Evolutionary conservation across 192 early-diverging fungal genomes (phyloP), one percentile per base, ranked within the genome.

Genomic region (Gaertneriomyces semiglobifer): DNA sequence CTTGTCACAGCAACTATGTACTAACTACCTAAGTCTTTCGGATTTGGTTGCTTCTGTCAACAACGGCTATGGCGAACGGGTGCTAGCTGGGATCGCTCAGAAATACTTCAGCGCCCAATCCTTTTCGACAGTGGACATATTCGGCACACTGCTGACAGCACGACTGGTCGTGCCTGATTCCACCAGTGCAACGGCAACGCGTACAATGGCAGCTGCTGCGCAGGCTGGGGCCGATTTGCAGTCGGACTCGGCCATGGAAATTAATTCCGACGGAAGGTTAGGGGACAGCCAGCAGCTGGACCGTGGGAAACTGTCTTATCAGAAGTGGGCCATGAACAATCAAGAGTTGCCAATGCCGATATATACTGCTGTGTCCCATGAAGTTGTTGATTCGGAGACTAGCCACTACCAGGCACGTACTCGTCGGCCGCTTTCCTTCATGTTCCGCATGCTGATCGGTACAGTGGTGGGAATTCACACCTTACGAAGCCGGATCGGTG

Each of bases 381-480:
- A 60, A 7, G 44, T 20, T 25, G 58, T 19, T 38, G 3, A 58
- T 6, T 20, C 12, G 5, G 62, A 63, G 12, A n/a, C 12, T 55
- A 18, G 50, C 50, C 50, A 18, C n/a, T 52, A n/a, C 14, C 18
- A 6, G 4, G 57, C 57, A 58, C 25, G 25, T 33, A 33, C 25
- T 33, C 25, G 25, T 33, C 25, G 0, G 25, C 25, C 25, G 25
- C 25, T 33, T 33, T 33, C 25, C 25, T 33, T 33, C 25, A 33
- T 33, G 25, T 33, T 33, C 25, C 25, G 25, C 25, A 33, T 33
- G 25, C 25, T 33, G 25, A 33, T 33, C 2, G 25, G 25, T 33
- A 45, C 76, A 71, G 47, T 77, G 76, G 76, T 58, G 63, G 12
- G 76, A 77, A 46, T 77, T 77, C 41, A 63, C 71, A 10, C 76